Base-by-base conservation (phyloP, 176 grass and related monocot genomes). In the Bothriochloa decipiens region DNA sequence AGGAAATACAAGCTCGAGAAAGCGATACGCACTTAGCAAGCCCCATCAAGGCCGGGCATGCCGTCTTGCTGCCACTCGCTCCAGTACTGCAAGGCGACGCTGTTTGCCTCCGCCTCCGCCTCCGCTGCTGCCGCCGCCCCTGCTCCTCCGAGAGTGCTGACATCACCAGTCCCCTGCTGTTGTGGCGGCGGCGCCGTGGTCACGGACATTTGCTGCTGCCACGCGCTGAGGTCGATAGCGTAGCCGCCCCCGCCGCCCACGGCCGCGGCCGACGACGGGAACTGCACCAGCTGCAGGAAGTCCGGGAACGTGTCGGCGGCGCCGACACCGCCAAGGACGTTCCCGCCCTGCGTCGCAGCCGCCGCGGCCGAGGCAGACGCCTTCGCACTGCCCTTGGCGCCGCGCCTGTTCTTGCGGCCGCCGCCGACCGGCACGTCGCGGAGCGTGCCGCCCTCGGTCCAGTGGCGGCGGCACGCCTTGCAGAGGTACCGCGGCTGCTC, bases 351-450 rank as follows among this genome's bases (percentile, higher is more conserved):
- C 4, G 86, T 3, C 3, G 86, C 2, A 27, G 78, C 22, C 4
- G 78, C 1, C 4, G 55, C n/a, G 12, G 70, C 11, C 6, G 55
- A 26, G 22, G 57, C 26, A 2, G 85, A 45, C 11, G 83, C 27
- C 15, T 86, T 82, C 2, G 80, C n/a, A 29, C 14, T 20, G 39
- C 17, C 63, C 65, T 57, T 71, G 33, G 47, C 20, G 14, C 50
- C 68, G 72, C 96, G 93, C 86, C 88, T 94, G 81, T 92, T 96
- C 88, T 99, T 99, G 81, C 91, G 91, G 15, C 89, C 88, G 55
- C 96, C 93, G 27, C 96, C 96, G 62, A 96, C 89, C 47, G 96
- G 96, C 23, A 99, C 96, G 77, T 96, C 92, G 77, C 93, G 96
- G 76, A 99, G 93, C 40, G 88, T 94, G 61, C 96, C 96, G 63